Conservation (phyloP, 768 basidiomycete genomes). For the Rhodosporidiobolus odoratus region DNA sequence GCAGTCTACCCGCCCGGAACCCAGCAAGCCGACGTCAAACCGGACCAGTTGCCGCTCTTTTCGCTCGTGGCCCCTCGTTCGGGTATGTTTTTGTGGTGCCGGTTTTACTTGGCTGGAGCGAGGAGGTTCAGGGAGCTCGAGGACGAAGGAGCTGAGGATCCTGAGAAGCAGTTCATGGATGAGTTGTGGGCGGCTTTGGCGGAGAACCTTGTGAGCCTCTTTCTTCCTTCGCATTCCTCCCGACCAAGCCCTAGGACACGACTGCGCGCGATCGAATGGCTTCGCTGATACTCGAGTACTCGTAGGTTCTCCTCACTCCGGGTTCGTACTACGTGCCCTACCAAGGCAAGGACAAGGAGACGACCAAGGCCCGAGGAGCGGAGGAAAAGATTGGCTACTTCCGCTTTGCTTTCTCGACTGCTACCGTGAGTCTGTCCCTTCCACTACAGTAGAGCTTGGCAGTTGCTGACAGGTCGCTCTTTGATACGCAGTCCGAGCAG, state of each 20-base stretch:
- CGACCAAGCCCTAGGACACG: neutral
- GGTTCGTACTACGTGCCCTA: conserved; percentile 21
- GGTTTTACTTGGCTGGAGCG: neutral
- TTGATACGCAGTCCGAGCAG: neutral
- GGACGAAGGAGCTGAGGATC: neutral
- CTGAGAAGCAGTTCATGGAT: conserved; percentile 13
- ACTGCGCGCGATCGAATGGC: neutral
- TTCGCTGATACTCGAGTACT: neutral
- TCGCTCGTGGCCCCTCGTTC: conserved; percentile 60
- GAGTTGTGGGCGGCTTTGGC: conserved; percentile 21
- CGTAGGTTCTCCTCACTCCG: conserved; percentile 12
- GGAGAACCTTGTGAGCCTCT: neutral
- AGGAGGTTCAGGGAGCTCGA: neutral
- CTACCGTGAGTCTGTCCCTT: neutral
- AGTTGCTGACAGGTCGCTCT: neutral
- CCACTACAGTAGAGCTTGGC: neutral
- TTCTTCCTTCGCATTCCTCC: neutral
- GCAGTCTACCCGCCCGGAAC: neutral
- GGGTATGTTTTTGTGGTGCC: conserved; percentile 59
- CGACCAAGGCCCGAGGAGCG: neutral
- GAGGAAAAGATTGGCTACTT: neutral
- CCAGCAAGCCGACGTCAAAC: neutral
- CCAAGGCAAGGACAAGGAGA: neutral
- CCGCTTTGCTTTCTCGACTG: conserved; percentile 6
- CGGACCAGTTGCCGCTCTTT: conserved; percentile 50